Base-by-base conservation (phyloP, 371 early-diverging fungal species). In the Syncephalastrum racemosum region DNA sequence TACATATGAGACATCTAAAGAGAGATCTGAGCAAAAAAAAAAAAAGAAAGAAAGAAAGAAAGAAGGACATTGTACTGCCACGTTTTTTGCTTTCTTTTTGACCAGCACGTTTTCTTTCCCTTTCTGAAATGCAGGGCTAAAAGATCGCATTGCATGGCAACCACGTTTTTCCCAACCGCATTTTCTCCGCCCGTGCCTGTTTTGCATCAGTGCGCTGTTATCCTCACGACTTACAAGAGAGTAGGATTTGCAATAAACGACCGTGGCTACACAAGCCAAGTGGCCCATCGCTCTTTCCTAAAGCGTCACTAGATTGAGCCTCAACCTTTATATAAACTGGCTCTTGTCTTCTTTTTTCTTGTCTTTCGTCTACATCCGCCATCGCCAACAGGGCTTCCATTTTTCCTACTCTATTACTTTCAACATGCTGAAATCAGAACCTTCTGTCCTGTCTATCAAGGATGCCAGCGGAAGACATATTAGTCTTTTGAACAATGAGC, bases 391-490 rank as follows among this genome's bases (percentile, higher is more conserved):
- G 31, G 22, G 25, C 31, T 59, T 43, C 41, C 27, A n/a, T 46
- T 25, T 53, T 46, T 44, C 36, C 54, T 51, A 24, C 31, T 49
- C 40, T 42, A n/a, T 19, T 12, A 31, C 7, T 46, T 42, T 24
- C 8, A 24, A 27, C 51, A 59, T 56, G 52, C 51, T 58, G 39
- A 46, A 39, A 41, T 45, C 27, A 44, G 50, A 40, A 36, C 42
- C 53, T 45, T 20, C 44, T 50, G 36, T 10, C 36, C 25, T 67
- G 40, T 70, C 67, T 25, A 50, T 74, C 36, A 71, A 62, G 43
- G 68, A 77, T 50, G 66, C 78, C 10, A 61, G 60, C 54, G 78
- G 78, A 54, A 65, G 70, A 54, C 68, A 68, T 54, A 63, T 74
- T 13, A 77, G 62, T 50, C 54, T 77, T 22, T 62, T 77, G 47